Evolutionary conservation across 257 asterid species (phyloP), one percentile per base, ranked within the genome.

Genomic region (Apocynum venetum): DNA sequence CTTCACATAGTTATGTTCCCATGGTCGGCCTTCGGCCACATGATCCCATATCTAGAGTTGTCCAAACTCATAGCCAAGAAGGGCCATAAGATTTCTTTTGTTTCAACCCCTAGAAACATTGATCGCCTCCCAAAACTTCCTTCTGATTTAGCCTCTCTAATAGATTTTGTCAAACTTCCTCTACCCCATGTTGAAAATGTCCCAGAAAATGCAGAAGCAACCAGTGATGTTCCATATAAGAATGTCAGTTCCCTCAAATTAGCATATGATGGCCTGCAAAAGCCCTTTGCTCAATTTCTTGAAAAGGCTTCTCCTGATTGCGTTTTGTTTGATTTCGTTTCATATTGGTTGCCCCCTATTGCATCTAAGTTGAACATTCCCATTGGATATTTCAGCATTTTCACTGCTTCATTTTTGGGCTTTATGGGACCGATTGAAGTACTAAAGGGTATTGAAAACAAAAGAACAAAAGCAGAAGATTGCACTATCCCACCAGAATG

Each of bases 111-210:
- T 4, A 76, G 78, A 83, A 86, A 81, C 77, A 71, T 83, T 55
- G 48, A 73, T 41, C 87, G 92, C 47, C 94, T 91, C 77, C 96
- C 91, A 0, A 78, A 86, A 77, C 64, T 87, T 0, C 89, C 90
- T 0, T 75, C 81, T 17, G 2, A 83, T 63, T 61, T 89, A 1
- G 5, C 88, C 5, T 49, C 86, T 17, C 68, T 38, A n/a, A 81
- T 88, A 3, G 31, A 78, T 1, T 63, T 88, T 0, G 84, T 91
- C 40, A 83, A 80, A 55, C 60, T 91, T 47, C 86, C 90, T 1
- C 59, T 91, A 19, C 90, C 94, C 0, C 35, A 31, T 1, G 41
- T 80, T 4, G 59, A 75, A 0, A 68, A 77, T n/a, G 82, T 83
- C 47, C 87, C 85, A 17, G 73, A 76, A 63, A 74, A 83, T 41